A percentile compares a stretch with the other conserved stretches of the same genome.
phyloP scores from a whole-genome alignment of 2,329 filamentous ascomycete species.

The Colletotrichum lentis region DNA sequence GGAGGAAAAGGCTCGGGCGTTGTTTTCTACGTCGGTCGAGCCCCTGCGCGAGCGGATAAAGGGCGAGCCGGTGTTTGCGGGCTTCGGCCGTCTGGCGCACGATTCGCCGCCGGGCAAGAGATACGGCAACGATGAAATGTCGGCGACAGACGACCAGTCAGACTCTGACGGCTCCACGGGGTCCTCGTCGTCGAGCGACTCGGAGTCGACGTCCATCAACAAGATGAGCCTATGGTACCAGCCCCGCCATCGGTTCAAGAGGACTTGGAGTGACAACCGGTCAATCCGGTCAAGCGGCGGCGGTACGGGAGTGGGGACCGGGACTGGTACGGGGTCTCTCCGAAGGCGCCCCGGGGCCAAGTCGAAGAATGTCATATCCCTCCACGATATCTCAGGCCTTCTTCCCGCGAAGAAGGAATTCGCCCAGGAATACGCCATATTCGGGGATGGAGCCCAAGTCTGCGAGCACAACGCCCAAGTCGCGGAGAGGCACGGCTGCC shows the following conservation, averaged over 20 bases:
- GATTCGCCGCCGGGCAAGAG: constrained; percentile 59
- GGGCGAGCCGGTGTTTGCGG: constrained; percentile 65
- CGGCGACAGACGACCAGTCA: constrained; percentile 60
- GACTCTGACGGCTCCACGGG: constrained; percentile 60
- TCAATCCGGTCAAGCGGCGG: constrained; percentile 68
- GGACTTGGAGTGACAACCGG: constrained; percentile 65
- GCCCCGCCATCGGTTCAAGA: constrained; percentile 60
- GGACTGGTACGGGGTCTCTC: constrained; percentile 50
- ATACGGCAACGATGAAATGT: constrained; percentile 58
- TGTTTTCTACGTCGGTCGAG: constrained; percentile 58
- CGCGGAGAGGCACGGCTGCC: constrained; percentile 73
- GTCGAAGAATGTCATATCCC: constrained; percentile 75
- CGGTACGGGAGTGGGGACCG: constrained; percentile 66
- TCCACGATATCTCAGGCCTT: constrained; percentile 73
- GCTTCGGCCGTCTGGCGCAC: constrained; percentile 63
- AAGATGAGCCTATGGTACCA: constrained; percentile 66
- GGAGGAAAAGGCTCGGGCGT: constrained; percentile 64
- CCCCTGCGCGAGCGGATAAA: constrained; percentile 58
- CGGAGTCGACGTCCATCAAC: constrained; percentile 69
- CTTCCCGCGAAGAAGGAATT: constrained; percentile 82
- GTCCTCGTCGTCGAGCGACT: constrained; percentile 64
- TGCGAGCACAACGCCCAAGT: constrained; percentile 85
- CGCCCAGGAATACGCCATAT: constrained; percentile 82
- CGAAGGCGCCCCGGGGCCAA: constrained; percentile 58
- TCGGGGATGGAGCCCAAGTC: constrained; percentile 81